Base-by-base conservation (phyloP, 106 monocot genomes). In the Phalaenopsis aphrodite region DNA sequence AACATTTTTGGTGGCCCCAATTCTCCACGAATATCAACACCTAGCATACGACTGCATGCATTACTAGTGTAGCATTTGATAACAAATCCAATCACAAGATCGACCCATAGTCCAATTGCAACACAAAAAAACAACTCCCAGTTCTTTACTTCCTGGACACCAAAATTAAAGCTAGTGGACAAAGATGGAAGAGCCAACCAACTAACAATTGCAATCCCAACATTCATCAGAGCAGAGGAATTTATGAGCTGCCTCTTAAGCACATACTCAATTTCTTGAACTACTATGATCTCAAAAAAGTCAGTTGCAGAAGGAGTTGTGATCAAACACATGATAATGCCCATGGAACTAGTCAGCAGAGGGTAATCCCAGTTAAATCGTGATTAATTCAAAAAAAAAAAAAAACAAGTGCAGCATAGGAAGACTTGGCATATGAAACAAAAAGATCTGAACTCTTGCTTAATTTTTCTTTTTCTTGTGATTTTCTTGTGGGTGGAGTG, bases 71-170 rank as follows among this genome's bases (percentile, higher is more conserved):
- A 93, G 72, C 86, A 90, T 79, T 93, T 88, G 49, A 88, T 93
- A 41, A 88, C 80, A 77, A 85, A 93, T 0, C 90, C 90, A 77
- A 93, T 93, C 77, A 88, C 84, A 39, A 93, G 87, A 18, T 90
- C 90, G 79, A 88, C 86, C 93, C 93, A 90, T 37, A 93, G 71
- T 48, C 93, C 93, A 80, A 90, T 86, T 61, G 88, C 87, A 83
- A 93, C 93, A 85, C 90, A 93, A 78, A 93, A 93, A 83, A 93
- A 93, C 66, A 93, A 82, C 55, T 88, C 81, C 92, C 91, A 89
- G 75, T 88, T 84, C 30, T 91, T 91, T 56, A 80, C 57, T 81
- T 93, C 93, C 81, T 88, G 86, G 14, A 16, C 48, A 55, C 91
- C 91, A 73, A 91, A 93, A 47, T 85, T 83, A 78, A 83, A 93